Evolutionary conservation across 495 filamentous ascomycete genomes (phyloP).

Genomic region (Penicillium roqueforti): DNA sequence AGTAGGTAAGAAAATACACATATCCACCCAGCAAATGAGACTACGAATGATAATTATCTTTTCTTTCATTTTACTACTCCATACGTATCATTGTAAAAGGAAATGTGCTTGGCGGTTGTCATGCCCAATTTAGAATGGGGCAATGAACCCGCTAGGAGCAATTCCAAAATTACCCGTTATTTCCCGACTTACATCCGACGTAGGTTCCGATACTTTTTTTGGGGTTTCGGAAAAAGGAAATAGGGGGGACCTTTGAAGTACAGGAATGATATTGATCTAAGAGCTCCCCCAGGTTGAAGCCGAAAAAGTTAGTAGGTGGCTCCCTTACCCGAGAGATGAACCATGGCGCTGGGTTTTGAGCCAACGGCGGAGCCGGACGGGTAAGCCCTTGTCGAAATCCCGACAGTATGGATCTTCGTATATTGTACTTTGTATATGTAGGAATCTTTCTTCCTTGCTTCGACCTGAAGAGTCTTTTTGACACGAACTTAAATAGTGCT

Average conservation of each 20-base stretch:
- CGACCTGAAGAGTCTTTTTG: background rate
- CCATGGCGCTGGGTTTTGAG: constrained; percentile 40
- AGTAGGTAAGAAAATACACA: background rate
- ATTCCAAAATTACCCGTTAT: too few species aligned
- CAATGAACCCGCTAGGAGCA: too few species aligned
- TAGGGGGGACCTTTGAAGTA: too few species aligned
- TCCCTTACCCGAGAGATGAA: constrained; percentile 37
- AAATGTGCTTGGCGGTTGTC: background rate
- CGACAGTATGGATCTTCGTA: constrained; percentile 28
- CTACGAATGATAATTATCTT: background rate
- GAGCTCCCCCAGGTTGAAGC: too few species aligned
- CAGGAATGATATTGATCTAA: too few species aligned
- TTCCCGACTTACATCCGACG: too few species aligned
- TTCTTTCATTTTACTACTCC: background rate
- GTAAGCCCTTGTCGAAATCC: constrained; percentile 23
- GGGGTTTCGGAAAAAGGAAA: too few species aligned
- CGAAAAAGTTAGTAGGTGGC: background rate
- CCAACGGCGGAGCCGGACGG: constrained; percentile 20
- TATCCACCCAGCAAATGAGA: background rate
- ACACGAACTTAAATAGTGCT: constrained; percentile 7
- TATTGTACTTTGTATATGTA: background rate
- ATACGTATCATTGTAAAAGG: background rate
- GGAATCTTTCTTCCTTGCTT: background rate
- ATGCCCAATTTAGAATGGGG: background rate
- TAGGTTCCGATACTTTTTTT: too few species aligned